A percentile compares a stretch with the other conserved stretches of the same genome.
Conservation (phyloP, 2,329 filamentous ascomycete species). For the Hypoxylon sp. region DNA sequence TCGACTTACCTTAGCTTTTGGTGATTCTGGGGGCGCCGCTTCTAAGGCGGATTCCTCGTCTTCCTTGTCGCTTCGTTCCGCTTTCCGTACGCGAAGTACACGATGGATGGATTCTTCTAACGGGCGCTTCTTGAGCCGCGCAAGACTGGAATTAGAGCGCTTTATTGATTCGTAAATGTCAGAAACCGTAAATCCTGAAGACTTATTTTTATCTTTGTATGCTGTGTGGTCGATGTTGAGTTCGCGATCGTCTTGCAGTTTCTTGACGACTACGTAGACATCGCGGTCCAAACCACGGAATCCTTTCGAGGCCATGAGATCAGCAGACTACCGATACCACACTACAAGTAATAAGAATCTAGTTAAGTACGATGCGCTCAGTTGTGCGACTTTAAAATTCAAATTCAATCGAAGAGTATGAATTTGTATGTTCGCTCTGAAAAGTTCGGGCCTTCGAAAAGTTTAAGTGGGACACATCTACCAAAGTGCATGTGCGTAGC, state of each 20-base stretch:
- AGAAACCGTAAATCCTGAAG: constrained; percentile 63
- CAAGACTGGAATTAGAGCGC: constrained; percentile 85
- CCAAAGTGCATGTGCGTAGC: no score
- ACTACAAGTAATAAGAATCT: no score
- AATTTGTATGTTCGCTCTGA: no score
- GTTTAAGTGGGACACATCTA: constrained; percentile 16
- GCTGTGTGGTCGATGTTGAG: constrained; percentile 47
- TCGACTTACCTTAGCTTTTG: constrained; percentile 44
- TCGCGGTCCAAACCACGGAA: constrained; percentile 67
- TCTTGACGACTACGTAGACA: constrained; percentile 81
- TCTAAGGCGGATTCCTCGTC: constrained; percentile 45
- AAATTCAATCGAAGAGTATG: no score
- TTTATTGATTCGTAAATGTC: constrained; percentile 82
- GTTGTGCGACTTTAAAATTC: no score
- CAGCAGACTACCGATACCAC: constrained; percentile 1
- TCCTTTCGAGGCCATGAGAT: constrained; percentile 39
- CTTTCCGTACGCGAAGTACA: constrained; percentile 76
- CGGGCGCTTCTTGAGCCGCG: constrained; percentile 80
- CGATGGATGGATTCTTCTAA: constrained; percentile 88
- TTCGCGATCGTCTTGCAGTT: constrained; percentile 73
- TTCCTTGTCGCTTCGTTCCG: constrained; percentile 64
- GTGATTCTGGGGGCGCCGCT: constrained; percentile 38
- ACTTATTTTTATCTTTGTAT: constrained; percentile 32
- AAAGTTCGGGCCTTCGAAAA: constrained; percentile 13
- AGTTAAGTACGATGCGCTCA: no score